phyloP scores from a whole-genome alignment of 495 filamentous ascomycete species.

The Lentithecium fluviatile region DNA sequence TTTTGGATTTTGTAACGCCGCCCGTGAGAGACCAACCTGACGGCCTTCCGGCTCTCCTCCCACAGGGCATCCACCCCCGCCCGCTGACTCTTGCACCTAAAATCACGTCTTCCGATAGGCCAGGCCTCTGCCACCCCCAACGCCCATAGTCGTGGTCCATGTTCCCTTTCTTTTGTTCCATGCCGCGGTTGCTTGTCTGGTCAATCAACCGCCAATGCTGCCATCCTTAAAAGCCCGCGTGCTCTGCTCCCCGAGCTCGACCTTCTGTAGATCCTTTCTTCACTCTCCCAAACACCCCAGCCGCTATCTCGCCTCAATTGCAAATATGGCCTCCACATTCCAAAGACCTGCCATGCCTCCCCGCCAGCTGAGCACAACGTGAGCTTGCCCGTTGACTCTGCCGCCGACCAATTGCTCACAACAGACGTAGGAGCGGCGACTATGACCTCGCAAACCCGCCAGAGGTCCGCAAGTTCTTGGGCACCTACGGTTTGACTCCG shows the following conservation, averaged over 20 bases:
- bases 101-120: slow-evolving; percentile 24
- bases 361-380: slow-evolving; percentile 37
- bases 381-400: slow-evolving; percentile 3
- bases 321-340: slow-evolving; percentile 38
- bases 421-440: slow-evolving; percentile 38
- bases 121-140: slow-evolving; percentile 5
- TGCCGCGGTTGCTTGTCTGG: slow-evolving; percentile 23
- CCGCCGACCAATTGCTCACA: slow-evolving; percentile 23
- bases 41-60: slow-evolving; percentile 29
- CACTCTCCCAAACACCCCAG: not conserved
- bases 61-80: not conserved
- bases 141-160: slow-evolving; percentile 7
- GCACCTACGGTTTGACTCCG: slow-evolving; percentile 69
- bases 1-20: slow-evolving; percentile 36
- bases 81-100: slow-evolving; percentile 10
- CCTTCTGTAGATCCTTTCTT: not conserved
- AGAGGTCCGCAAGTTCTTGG: slow-evolving; percentile 66
- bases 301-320: slow-evolving; percentile 32
- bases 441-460: slow-evolving; percentile 63
- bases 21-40: slow-evolving; percentile 11
- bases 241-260: slow-evolving; percentile 9
- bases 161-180: slow-evolving; percentile 33
- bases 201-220: slow-evolving; percentile 29
- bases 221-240: slow-evolving; percentile 29
- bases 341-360: slow-evolving; percentile 8